phyloP scores from a whole-genome alignment of 2,329 filamentous ascomycete species.

The Fulvia fulva region DNA sequence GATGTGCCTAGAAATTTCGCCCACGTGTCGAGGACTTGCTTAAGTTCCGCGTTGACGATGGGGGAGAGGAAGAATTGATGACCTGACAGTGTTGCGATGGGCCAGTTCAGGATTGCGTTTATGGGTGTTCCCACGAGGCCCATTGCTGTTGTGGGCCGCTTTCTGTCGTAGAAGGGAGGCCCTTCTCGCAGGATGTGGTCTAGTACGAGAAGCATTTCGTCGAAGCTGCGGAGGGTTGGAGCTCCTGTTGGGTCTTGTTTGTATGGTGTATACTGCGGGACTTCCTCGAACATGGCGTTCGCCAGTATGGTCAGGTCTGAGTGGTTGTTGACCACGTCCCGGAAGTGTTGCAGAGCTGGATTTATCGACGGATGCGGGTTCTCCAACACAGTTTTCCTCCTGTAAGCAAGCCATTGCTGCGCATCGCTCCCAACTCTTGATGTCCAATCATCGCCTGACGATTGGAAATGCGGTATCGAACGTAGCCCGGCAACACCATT shows the following conservation, averaged over 20 bases:
- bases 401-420: not conserved
- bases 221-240: conserved; percentile 60
- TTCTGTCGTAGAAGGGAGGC: not conserved
- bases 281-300: conserved; percentile 59
- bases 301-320: not conserved
- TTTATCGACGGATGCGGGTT: not conserved
- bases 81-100: conserved; percentile 53
- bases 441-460: not conserved
- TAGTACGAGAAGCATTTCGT: conserved; percentile 63
- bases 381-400: not conserved
- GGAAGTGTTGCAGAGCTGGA: not conserved
- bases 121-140: conserved; percentile 52
- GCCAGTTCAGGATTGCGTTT: conserved; percentile 55
- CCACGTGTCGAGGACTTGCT: conserved; percentile 50
- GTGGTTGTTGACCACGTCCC: not conserved
- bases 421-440: not conserved
- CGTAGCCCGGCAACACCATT: not conserved
- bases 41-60: conserved; percentile 49
- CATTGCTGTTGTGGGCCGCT: conserved; percentile 29
- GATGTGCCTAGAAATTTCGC: conserved; percentile 33
- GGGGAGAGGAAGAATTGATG: conserved; percentile 51
- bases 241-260: conserved; percentile 56
- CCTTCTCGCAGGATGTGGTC: conserved; percentile 48
- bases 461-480: not conserved
- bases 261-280: conserved; percentile 59